Base-by-base conservation (phyloP, 352 stramenopile species). In the Blastocystis hominis region DNA sequence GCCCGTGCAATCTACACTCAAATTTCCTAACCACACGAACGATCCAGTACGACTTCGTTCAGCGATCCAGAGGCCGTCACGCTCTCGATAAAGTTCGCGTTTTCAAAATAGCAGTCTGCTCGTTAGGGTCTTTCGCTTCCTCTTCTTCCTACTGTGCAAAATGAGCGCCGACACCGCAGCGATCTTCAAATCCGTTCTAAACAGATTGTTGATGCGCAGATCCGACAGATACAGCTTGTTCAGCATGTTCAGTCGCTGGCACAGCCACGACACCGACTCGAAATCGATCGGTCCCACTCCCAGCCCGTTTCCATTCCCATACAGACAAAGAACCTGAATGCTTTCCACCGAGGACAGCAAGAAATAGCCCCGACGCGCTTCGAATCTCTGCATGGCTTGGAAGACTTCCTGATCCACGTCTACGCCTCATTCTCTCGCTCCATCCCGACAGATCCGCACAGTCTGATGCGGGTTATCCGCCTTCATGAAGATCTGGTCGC, bases 1-100 rank as follows among this genome's bases (percentile, higher is more conserved):
- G 0, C 70, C 70, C 46, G 55, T 42, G 63, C 70, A 80, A 36
- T 80, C 70, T 80, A 80, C 70, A 20, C 17, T 80, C 70, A 80
- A n/a, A 6, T 3, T 9, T 6, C 5, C 10, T 4, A 15, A 64
- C 36, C 13, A 17, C 55, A n/a, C 38, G 24, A 20, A 80, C 70
- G 44, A 15, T 64, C 20, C 46, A 80, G 36, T 2, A 20, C 53
- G 6, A 80, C 30, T 0, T 62, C 24, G 6, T 38, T 38, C 30
- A 80, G 6, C 5, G 9, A 30, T 20, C 55, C 46, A 15, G 9
- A 15, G 20, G 50, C 13, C 13, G n/a, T 13, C 10, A 80, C 6
- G 0, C 4, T 36, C 20, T 56, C 20, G 10, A 44, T 40, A 38
- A 80, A 64, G n/a, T 38, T 17, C 20, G 13, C 44, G 54, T 36